Percentiles rank a stretch among this genome's conserved stretches.
Evolutionary conservation across 2,329 filamentous ascomycete species (phyloP).

Genomic region (Alternaria brassicicola): DNA sequence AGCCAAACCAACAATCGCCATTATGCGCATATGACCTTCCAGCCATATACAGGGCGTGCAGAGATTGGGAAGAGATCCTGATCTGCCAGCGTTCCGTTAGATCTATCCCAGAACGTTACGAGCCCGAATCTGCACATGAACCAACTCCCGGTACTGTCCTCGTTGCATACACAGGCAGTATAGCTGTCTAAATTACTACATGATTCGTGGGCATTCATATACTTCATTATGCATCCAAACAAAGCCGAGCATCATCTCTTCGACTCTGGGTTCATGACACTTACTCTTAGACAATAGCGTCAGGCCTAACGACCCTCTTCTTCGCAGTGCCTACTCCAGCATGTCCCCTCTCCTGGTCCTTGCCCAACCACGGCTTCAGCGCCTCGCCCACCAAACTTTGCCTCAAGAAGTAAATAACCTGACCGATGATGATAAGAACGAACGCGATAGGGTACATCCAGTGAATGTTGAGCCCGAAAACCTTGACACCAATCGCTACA

Average conservation of each 20-base stretch:
- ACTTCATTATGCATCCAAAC: neutral
- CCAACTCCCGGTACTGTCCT: neutral
- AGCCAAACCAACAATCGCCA: neutral
- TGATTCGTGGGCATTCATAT: neutral
- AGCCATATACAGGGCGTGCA: neutral
- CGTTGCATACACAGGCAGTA: neutral
- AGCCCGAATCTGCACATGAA: neutral
- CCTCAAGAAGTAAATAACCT: conserved; percentile 85
- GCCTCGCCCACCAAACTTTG: conserved; percentile 84
- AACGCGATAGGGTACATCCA: conserved; percentile 97
- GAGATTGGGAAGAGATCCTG: neutral
- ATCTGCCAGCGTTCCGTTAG: neutral
- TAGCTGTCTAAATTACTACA: neutral
- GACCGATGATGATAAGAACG: conserved; percentile 84
- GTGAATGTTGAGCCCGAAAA: conserved; percentile 81
- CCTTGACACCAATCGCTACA: conserved; percentile 85
- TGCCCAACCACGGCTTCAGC: conserved; percentile 92
- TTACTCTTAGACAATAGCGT: conserved; percentile 30
- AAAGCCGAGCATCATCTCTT: neutral
- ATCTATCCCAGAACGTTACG: neutral
- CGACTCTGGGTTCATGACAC: neutral
- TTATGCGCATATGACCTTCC: neutral
- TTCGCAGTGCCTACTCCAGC: conserved; percentile 40
- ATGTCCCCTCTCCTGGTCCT: conserved; percentile 71
- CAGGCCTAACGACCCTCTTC: conserved; percentile 38